Evolutionary conservation across 2,329 filamentous ascomycete species (phyloP).

Genomic region (Cordyceps tenuipes): DNA sequence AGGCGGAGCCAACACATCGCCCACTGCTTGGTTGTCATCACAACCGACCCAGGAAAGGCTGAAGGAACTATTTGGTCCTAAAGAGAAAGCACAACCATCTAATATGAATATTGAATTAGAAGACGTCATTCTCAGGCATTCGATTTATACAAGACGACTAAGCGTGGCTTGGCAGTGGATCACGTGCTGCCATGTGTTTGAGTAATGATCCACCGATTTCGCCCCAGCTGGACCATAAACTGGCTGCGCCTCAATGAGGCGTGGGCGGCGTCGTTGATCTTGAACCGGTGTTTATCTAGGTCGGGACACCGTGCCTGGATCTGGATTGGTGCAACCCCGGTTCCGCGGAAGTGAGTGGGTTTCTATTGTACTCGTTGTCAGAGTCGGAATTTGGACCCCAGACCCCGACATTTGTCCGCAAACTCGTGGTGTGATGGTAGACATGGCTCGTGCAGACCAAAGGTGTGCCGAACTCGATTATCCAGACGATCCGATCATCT

Average conservation of each 20-base stretch:
- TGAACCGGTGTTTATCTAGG: background rate
- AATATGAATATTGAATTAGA: background rate
- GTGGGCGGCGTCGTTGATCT: background rate
- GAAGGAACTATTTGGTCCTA: background rate
- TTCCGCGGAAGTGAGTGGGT: background rate
- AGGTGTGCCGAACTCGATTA: background rate
- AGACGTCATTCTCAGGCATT: slow-evolving; percentile 6
- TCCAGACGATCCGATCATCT: background rate
- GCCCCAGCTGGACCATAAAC: background rate
- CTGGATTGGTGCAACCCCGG: background rate
- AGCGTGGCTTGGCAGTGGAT: slow-evolving; percentile 6
- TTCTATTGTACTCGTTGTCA: background rate
- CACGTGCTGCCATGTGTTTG: slow-evolving; percentile 4
- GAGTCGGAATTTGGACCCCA: too few relatives aligned
- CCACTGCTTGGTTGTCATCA: background rate
- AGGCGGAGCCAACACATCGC: background rate
- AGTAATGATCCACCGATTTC: background rate
- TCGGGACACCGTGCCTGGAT: background rate
- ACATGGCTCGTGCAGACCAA: background rate
- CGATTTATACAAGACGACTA: background rate
- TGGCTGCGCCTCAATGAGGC: slow-evolving; percentile 5
- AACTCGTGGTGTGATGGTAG: background rate
- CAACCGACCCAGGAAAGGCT: too few relatives aligned
- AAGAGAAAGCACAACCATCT: background rate
- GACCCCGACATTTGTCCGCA: background rate